Evolutionary conservation across 179 eudicot genomes (phyloP).

Genomic region (Nepenthes alata): DNA sequence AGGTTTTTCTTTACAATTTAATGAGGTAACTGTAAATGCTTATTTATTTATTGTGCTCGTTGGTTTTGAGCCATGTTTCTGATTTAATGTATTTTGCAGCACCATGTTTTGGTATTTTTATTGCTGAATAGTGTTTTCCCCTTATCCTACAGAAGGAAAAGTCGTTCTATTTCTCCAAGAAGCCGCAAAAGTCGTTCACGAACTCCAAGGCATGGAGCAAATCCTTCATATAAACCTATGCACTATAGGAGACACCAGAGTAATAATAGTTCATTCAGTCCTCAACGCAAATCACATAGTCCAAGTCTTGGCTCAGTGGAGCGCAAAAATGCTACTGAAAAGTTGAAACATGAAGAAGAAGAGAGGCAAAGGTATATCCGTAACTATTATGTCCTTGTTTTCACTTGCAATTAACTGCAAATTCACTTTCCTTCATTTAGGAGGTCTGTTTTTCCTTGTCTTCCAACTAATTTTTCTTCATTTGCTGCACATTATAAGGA

Average conservation of each 20-base stretch:
- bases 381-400: neutral
- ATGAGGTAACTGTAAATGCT: conserved; percentile 72
- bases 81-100: conserved; percentile 8
- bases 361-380: conserved; percentile 35
- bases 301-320: conserved; percentile 25
- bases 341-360: conserved; percentile 42
- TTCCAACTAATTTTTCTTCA: too few relatives aligned
- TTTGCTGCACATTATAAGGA: too few relatives aligned
- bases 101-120: neutral
- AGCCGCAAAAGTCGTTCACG: conserved; percentile 38
- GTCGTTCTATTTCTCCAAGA: conserved; percentile 52
- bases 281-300: conserved; percentile 27
- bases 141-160: conserved; percentile 61
- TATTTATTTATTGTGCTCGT: conserved; percentile 22
- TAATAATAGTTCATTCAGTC: conserved; percentile 24
- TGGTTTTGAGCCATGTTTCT: conserved; percentile 21
- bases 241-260: conserved; percentile 34
- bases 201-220: conserved; percentile 49
- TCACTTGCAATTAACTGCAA: neutral
- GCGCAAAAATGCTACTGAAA: conserved; percentile 25
- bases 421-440: too few relatives aligned
- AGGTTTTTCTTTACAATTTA: conserved; percentile 57
- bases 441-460: too few relatives aligned
- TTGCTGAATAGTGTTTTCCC: conserved; percentile 20
- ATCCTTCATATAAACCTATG: conserved; percentile 52